phyloP scores from a whole-genome alignment of 306 rosid genomes.

The Lablab purpureus region DNA sequence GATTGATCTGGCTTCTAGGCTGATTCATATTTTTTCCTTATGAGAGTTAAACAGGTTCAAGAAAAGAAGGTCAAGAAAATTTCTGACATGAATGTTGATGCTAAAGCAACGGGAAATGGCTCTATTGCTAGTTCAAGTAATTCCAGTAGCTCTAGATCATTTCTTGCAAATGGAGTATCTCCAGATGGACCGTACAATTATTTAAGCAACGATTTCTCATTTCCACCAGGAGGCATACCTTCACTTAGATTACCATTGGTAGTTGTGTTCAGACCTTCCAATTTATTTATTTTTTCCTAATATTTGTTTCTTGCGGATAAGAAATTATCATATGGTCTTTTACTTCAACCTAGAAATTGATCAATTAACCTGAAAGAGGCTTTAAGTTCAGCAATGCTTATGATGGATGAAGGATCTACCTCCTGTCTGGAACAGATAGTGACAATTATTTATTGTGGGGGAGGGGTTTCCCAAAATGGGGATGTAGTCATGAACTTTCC shows the following conservation, averaged over 20 bases:
- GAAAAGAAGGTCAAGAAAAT: slow-evolving; percentile 98
- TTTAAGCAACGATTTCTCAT: slow-evolving; percentile 68
- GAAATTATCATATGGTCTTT: not conserved
- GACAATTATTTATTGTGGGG: slow-evolving; percentile 4
- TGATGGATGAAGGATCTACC: not conserved
- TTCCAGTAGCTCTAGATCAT: slow-evolving; percentile 62
- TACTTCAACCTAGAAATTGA: slow-evolving; percentile 18
- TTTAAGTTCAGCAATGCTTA: slow-evolving; percentile 11
- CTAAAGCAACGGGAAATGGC: slow-evolving; percentile 81
- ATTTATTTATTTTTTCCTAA: not conserved
- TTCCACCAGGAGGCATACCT: slow-evolving; percentile 85
- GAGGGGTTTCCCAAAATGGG: not conserved
- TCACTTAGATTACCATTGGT: slow-evolving; percentile 85
- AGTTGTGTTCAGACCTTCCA: slow-evolving; percentile 59
- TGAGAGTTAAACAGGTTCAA: slow-evolving; percentile 79
- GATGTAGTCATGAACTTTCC: slow-evolving; percentile 18
- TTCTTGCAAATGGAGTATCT: slow-evolving; percentile 87
- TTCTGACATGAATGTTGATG: slow-evolving; percentile 84
- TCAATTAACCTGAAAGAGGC: slow-evolving; percentile 32
- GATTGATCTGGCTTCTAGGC: slow-evolving; percentile 40
- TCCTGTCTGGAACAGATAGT: not conserved
- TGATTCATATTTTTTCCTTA: slow-evolving; percentile 39
- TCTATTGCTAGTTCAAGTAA: slow-evolving; percentile 84
- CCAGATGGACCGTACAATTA: slow-evolving; percentile 63
- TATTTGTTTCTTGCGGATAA: slow-evolving; percentile 4